These are phyloP conservation scores for Immersiella caudata DNA, from an alignment of 495 filamentous ascomycete species.

Conservation along the genomic window DNA sequence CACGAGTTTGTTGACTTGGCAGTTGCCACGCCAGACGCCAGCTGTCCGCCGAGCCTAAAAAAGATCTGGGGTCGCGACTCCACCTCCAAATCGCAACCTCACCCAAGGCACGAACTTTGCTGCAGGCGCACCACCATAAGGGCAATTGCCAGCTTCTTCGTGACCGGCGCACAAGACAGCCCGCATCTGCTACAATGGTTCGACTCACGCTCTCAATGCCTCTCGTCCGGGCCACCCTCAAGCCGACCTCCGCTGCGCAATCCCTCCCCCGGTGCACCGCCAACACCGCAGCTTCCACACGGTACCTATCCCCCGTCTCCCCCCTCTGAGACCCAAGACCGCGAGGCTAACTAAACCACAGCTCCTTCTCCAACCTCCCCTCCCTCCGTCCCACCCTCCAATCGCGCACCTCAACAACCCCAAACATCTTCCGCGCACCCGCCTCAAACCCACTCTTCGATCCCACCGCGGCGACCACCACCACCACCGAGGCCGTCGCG, in stretches of 20 bases:
- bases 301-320: slow-evolving; percentile 9
- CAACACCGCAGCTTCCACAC: slow-evolving; percentile 12
- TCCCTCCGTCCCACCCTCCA: slow-evolving; percentile 42
- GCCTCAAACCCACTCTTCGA: neutral
- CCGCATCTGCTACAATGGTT: slow-evolving; percentile 7
- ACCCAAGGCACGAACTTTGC: neutral
- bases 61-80: neutral
- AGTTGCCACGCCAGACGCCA: slow-evolving; percentile 16
- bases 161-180: neutral
- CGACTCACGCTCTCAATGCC: slow-evolving; percentile 19
- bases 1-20: neutral
- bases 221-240: slow-evolving; percentile 29
- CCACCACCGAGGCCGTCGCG: neutral
- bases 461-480: neutral
- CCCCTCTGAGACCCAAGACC: neutral
- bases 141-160: neutral
- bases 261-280: slow-evolving; percentile 4
- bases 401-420: neutral
- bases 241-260: slow-evolving; percentile 21
- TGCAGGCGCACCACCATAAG: neutral
- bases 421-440: neutral
- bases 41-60: slow-evolving; percentile 11
- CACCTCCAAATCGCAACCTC: slow-evolving; percentile 19
- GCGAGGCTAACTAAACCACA: slow-evolving; percentile 16
- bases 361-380: slow-evolving; percentile 46